Evolutionary conservation across 2,329 filamentous ascomycete genomes (phyloP).

Genomic region (Aspergillus floridensis): DNA sequence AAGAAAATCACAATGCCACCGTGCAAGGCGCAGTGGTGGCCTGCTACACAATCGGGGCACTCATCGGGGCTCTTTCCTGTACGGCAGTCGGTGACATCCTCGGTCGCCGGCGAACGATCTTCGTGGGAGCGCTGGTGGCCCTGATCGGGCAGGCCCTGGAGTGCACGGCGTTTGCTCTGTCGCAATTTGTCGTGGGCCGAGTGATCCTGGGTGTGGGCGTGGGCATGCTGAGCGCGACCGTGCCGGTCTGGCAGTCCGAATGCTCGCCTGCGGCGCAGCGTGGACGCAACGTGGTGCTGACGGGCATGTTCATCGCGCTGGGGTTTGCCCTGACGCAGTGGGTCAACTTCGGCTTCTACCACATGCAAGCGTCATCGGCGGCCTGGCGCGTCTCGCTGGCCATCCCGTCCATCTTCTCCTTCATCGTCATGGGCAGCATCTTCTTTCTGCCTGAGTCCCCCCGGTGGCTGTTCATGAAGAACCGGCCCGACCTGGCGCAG

Average conservation of each 20-base stretch:
- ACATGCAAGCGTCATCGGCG: conserved; percentile 26
- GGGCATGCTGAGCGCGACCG: conserved; percentile 44
- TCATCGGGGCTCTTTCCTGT: conserved; percentile 48
- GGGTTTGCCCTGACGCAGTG: conserved; percentile 46
- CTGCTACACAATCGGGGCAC: conserved; percentile 46
- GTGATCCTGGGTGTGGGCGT: conserved; percentile 47
- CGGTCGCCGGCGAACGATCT: conserved; percentile 47
- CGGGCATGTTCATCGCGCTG: conserved; percentile 44
- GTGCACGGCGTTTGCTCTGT: conserved; percentile 45
- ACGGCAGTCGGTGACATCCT: conserved; percentile 47
- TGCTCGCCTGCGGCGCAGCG: conserved; percentile 18
- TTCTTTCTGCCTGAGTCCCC: conserved; percentile 36
- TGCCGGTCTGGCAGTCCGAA: conserved; percentile 45
- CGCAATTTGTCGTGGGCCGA: conserved; percentile 48
- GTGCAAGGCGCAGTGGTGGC: conserved; percentile 33
- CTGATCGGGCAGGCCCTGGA: conserved; percentile 47
- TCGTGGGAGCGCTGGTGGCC: conserved; percentile 40
- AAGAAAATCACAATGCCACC: conserved; percentile 46
- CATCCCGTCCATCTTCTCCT: conserved; percentile 31
- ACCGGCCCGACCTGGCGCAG: conserved; percentile 23
- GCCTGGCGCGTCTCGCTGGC: conserved; percentile 42
- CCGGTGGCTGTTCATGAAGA: conserved; percentile 33
- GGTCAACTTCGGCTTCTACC: conserved; percentile 45
- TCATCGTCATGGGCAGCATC: conserved; percentile 26
- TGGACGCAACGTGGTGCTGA: conserved; percentile 22